These are phyloP conservation scores for Dictyostelium firmibasis DNA, from an alignment of 78 protist species.

Conservation along the genomic window DNA sequence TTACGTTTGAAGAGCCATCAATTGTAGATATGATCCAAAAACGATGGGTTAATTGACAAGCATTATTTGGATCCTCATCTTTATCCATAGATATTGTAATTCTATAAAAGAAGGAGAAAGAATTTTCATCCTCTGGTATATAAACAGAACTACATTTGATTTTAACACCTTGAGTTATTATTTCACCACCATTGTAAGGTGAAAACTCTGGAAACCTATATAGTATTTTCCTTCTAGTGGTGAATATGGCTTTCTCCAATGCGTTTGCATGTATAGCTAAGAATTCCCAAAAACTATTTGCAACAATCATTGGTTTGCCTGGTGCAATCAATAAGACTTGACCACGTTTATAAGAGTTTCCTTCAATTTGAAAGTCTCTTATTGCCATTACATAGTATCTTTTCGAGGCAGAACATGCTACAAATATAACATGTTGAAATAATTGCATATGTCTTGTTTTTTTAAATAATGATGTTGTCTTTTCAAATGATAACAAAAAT, in stretches of 20 bases:
- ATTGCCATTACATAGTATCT: constrained; percentile 23
- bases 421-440: not conserved
- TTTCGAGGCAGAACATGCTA: not conserved
- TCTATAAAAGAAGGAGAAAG: constrained; percentile 13
- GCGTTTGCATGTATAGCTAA: not conserved
- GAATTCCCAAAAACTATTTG: constrained; percentile 43
- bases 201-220: constrained; percentile 55
- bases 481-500: not conserved
- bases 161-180: constrained; percentile 20
- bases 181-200: not conserved
- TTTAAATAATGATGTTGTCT: not conserved
- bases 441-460: not conserved
- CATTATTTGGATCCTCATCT: constrained; percentile 17
- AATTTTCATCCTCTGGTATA: not conserved
- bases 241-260: not conserved
- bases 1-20: too few species aligned
- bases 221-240: constrained; percentile 7
- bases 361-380: not conserved
- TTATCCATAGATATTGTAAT: constrained; percentile 39
- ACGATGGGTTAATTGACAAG: not conserved
- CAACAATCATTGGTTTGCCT: not conserved
- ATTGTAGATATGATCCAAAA: not conserved
- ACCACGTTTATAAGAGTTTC: not conserved
- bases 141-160: constrained; percentile 34
- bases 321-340: not conserved